A percentile compares a stretch with the other conserved stretches of the same genome.
Evolutionary conservation across 495 filamentous ascomycete genomes (phyloP).

Genomic region (Podospora pseudopauciseta): DNA sequence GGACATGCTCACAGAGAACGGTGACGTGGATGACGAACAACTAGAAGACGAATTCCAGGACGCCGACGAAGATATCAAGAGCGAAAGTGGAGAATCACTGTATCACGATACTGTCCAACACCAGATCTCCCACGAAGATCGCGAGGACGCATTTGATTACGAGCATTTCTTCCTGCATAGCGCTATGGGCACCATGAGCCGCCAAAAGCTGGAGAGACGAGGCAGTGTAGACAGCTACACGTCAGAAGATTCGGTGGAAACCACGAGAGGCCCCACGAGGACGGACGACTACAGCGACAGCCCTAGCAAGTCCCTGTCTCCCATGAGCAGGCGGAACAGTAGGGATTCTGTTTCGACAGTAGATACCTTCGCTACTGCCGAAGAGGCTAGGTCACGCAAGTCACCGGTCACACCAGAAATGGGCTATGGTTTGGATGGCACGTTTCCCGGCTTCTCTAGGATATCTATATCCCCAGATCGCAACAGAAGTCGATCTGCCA

Average conservation of each 20-base stretch:
- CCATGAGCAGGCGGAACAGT: constrained; percentile 51
- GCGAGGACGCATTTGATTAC: constrained; percentile 96
- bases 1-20: constrained; percentile 39
- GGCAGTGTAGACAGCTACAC: constrained; percentile 54
- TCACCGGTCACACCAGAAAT: constrained; percentile 21
- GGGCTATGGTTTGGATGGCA: not conserved
- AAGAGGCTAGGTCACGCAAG: constrained; percentile 53
- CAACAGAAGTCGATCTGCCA: constrained; percentile 25
- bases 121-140: constrained; percentile 76
- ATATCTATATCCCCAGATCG: constrained; percentile 24
- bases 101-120: constrained; percentile 55
- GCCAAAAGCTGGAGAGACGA: constrained; percentile 43
- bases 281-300: constrained; percentile 8
- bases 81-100: constrained; percentile 51
- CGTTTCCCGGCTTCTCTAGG: constrained; percentile 16
- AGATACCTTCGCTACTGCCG: constrained; percentile 80
- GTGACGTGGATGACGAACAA: constrained; percentile 23
- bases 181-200: constrained; percentile 69
- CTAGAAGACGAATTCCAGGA: constrained; percentile 27
- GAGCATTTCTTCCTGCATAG: constrained; percentile 92
- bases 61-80: constrained; percentile 35
- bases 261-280: constrained; percentile 54
- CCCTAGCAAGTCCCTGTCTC: not conserved
- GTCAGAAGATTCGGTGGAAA: constrained; percentile 72
- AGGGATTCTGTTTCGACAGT: constrained; percentile 67